Percentiles rank a stretch among this genome's conserved stretches.
These are phyloP conservation scores for Cryptosporidium xiaoi DNA, from an alignment of 169 alveolate genomes.

Conservation along the genomic window DNA sequence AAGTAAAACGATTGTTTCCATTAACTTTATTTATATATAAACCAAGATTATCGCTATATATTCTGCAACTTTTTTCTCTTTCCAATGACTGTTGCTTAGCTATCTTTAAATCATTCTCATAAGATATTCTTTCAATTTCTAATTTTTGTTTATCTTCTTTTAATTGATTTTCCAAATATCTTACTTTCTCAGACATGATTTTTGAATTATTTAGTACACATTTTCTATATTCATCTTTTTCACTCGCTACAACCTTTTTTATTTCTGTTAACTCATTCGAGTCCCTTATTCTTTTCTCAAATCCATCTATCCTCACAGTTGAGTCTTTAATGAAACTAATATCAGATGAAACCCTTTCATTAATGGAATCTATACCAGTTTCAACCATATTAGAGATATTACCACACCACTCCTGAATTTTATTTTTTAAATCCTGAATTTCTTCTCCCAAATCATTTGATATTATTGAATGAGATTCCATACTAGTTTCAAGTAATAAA, in stretches of 20 bases:
- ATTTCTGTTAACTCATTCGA: slow-evolving; percentile 61
- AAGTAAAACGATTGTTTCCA: slow-evolving; percentile 58
- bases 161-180: slow-evolving; percentile 26
- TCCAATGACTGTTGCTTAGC: slow-evolving; percentile 67
- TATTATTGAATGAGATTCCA: slow-evolving; percentile 43
- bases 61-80: slow-evolving; percentile 61
- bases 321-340: slow-evolving; percentile 54
- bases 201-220: slow-evolving; percentile 1
- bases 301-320: slow-evolving; percentile 55
- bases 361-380: slow-evolving; percentile 9
- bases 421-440: slow-evolving; percentile 30
- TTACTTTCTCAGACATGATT: slow-evolving; percentile 31
- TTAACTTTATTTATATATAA: slow-evolving; percentile 40
- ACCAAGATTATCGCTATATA: slow-evolving; percentile 62
- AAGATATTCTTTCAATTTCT: slow-evolving; percentile 37
- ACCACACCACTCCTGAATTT: slow-evolving; percentile 48
- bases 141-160: slow-evolving; percentile 48
- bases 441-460: slow-evolving; percentile 55
- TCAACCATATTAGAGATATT: slow-evolving; percentile 35
- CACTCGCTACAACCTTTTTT: slow-evolving; percentile 46
- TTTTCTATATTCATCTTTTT: slow-evolving; percentile 36
- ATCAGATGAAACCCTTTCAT: slow-evolving; percentile 17
- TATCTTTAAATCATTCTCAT: slow-evolving; percentile 38
- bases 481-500: not conserved
- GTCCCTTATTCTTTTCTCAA: slow-evolving; percentile 54